Evolutionary conservation across 352 stramenopile genomes (phyloP).

Genomic region (Phytophthora meadii): DNA sequence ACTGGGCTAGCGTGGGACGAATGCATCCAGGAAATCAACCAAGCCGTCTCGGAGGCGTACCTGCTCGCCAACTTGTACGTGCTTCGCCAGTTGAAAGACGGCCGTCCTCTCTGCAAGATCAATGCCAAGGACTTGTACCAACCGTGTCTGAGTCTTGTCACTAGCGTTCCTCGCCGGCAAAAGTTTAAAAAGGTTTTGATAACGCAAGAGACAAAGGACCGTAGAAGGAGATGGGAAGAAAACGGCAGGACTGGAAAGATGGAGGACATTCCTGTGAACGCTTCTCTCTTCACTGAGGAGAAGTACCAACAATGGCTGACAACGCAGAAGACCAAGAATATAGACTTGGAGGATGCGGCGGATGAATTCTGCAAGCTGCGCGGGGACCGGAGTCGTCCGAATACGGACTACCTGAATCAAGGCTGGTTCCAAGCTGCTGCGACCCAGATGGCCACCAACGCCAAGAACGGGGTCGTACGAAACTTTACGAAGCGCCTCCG

Average conservation of each 20-base stretch:
- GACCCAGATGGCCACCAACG: constrained; percentile 11
- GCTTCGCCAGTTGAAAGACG: background rate
- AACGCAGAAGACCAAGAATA: background rate
- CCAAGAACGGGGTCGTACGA: constrained; percentile 3
- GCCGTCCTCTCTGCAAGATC: no score
- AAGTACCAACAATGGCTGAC: background rate
- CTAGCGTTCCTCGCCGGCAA: no score
- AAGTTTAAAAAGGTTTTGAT: no score
- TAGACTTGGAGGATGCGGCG: background rate
- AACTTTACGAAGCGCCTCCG: constrained; percentile 9
- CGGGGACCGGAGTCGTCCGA: background rate
- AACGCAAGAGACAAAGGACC: background rate
- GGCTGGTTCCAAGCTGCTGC: background rate
- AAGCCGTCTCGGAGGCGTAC: background rate
- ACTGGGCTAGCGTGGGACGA: background rate
- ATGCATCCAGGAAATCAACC: constrained; percentile 4
- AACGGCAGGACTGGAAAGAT: background rate
- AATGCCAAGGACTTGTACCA: no score
- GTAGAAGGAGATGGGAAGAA: background rate
- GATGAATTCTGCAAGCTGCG: background rate
- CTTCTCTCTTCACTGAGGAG: background rate
- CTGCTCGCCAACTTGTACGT: background rate
- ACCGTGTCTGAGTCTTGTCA: no score
- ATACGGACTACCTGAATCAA: background rate
- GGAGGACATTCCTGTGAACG: background rate